phyloP scores from a whole-genome alignment of 306 rosid genomes.

The Luffa acutangula region DNA sequence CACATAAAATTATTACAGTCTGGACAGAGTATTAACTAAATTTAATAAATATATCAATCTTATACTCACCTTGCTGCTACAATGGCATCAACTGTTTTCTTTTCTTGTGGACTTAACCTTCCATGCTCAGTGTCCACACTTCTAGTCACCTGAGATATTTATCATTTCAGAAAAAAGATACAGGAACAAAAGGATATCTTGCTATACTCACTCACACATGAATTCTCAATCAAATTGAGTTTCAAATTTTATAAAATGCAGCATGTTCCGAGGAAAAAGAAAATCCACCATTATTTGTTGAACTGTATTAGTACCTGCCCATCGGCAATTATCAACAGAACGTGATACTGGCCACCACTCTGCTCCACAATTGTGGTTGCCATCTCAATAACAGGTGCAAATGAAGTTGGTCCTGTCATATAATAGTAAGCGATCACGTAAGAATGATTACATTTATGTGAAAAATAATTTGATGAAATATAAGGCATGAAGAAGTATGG shows the following conservation, averaged over 20 bases:
- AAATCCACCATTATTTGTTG: neutral
- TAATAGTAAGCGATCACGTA: neutral
- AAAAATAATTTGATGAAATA: neutral
- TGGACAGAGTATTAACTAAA: neutral
- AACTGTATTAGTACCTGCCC: conserved; percentile 10
- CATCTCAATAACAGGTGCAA: conserved; percentile 16
- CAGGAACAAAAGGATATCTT: neutral
- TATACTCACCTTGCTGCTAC: conserved; percentile 77
- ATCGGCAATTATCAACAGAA: conserved; percentile 13
- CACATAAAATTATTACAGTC: neutral
- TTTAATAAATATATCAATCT: neutral
- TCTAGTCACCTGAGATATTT: conserved; percentile 68
- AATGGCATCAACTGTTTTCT: conserved; percentile 78
- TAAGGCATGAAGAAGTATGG: neutral
- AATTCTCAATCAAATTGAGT: neutral
- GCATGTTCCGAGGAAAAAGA: neutral
- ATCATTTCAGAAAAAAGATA: neutral
- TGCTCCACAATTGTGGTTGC: conserved; percentile 9
- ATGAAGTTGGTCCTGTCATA: conserved; percentile 12
- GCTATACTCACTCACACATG: neutral
- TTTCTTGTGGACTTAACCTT: conserved; percentile 80
- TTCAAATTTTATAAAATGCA: neutral
- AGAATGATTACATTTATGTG: neutral
- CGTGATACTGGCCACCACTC: conserved; percentile 18
- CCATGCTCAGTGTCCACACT: conserved; percentile 75